phyloP scores from a whole-genome alignment of 805 yeast species.

The Suhomyces tanzawaensis region DNA sequence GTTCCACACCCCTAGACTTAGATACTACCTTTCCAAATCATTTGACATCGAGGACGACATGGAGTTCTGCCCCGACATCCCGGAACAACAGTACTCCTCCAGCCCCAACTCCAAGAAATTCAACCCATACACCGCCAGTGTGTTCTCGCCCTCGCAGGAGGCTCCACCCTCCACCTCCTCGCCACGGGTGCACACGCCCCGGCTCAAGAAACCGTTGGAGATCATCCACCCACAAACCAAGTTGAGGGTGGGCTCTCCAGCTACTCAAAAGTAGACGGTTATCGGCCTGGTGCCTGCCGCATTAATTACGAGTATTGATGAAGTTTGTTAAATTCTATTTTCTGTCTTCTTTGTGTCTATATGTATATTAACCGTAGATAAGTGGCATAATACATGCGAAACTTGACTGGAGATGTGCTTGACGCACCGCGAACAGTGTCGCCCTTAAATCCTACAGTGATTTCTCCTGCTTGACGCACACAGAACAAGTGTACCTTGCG shows the following conservation, averaged over 20 bases:
- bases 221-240: slow-evolving; percentile 64
- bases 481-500: too few relatives aligned
- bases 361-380: not conserved
- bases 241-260: slow-evolving; percentile 53
- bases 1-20: slow-evolving; percentile 48
- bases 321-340: not conserved
- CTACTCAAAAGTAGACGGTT: slow-evolving; percentile 15
- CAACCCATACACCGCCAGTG: slow-evolving; percentile 65
- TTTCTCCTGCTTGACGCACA: too few relatives aligned
- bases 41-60: slow-evolving; percentile 63
- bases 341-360: not conserved
- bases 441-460: too few relatives aligned
- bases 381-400: too few relatives aligned
- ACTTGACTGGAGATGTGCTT: too few relatives aligned
- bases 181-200: slow-evolving; percentile 49
- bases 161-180: slow-evolving; percentile 20
- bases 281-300: too few relatives aligned
- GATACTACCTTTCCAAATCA: slow-evolving; percentile 57
- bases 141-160: slow-evolving; percentile 56
- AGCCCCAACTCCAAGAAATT: slow-evolving; percentile 48
- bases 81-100: slow-evolving; percentile 24
- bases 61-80: slow-evolving; percentile 63
- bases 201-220: slow-evolving; percentile 58
- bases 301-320: not conserved
- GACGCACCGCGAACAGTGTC: too few relatives aligned